phyloP scores from a whole-genome alignment of 2,329 filamentous ascomycete genomes.

The Alternaria burnsii region DNA sequence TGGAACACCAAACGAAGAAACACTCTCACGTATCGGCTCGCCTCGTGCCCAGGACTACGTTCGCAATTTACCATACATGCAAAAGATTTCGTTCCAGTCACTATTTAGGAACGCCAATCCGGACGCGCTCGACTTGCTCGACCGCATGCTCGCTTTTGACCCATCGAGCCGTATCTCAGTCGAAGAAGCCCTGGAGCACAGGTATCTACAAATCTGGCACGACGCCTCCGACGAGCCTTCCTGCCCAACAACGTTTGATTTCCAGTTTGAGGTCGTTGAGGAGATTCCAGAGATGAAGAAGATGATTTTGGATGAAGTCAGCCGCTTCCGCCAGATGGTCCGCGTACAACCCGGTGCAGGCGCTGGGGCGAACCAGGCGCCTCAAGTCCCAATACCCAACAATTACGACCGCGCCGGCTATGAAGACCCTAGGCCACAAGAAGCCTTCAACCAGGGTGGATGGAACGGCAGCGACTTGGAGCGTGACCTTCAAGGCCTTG shows the following conservation, averaged over 20 bases:
- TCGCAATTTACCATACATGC: slow-evolving; percentile 92
- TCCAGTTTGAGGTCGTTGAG: slow-evolving; percentile 97
- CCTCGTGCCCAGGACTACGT: slow-evolving; percentile 98
- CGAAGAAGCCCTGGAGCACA: slow-evolving; percentile 94
- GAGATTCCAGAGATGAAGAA: slow-evolving; percentile 94
- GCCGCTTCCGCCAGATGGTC: slow-evolving; percentile 76
- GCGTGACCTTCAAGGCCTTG: slow-evolving; percentile 59
- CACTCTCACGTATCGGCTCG: slow-evolving; percentile 89
- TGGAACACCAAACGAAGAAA: slow-evolving; percentile 95
- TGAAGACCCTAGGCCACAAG: slow-evolving; percentile 70
- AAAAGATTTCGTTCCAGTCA: slow-evolving; percentile 86
- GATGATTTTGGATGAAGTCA: slow-evolving; percentile 97
- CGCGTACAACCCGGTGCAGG: slow-evolving; percentile 50
- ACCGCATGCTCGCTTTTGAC: slow-evolving; percentile 98
- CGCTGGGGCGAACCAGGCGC: slow-evolving; percentile 51
- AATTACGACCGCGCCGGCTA: slow-evolving; percentile 65
- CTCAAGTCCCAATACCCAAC: slow-evolving; percentile 69
- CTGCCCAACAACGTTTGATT: slow-evolving; percentile 95
- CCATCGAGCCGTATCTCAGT: slow-evolving; percentile 92
- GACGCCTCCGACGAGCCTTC: slow-evolving; percentile 94
- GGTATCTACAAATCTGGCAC: slow-evolving; percentile 98
- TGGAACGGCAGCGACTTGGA: slow-evolving; percentile 53
- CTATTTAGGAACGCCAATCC: slow-evolving; percentile 96
- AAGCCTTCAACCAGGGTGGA: slow-evolving; percentile 54
- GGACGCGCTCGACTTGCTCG: slow-evolving; percentile 91